Conservation (phyloP, 306 rosid genomes). For the Citrullus colocynthis region DNA sequence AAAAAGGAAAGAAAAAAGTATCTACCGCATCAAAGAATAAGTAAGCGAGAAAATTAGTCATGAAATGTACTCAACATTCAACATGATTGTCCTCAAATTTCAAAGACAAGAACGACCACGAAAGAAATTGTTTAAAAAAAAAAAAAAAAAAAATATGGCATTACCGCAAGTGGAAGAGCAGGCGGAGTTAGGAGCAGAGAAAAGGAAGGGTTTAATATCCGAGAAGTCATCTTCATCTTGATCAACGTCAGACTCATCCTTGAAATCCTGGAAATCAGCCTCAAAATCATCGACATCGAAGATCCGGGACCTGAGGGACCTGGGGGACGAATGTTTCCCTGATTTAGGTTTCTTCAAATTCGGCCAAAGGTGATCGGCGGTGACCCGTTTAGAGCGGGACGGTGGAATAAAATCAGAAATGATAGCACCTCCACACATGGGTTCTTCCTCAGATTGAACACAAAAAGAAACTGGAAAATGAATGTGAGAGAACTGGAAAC, state of each 20-base stretch:
- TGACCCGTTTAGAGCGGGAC: slow-evolving; percentile 27
- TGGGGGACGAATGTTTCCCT: slow-evolving; percentile 20
- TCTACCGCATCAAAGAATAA: background rate
- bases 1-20: background rate
- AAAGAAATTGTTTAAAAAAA: background rate
- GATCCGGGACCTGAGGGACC: slow-evolving; percentile 21
- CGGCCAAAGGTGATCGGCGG: slow-evolving; percentile 59
- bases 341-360: slow-evolving; percentile 37
- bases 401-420: slow-evolving; percentile 80
- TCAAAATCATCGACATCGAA: slow-evolving; percentile 58
- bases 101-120: background rate
- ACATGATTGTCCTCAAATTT: background rate
- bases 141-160: background rate
- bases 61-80: background rate
- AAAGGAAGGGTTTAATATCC: slow-evolving; percentile 37
- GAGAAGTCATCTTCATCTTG: slow-evolving; percentile 32
- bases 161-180: slow-evolving; percentile 35
- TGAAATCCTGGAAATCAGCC: slow-evolving; percentile 68
- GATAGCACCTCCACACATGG: slow-evolving; percentile 96
- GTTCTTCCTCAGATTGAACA: background rate
- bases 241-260: slow-evolving; percentile 75
- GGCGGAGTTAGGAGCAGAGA: slow-evolving; percentile 21
- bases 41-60: background rate
- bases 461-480: background rate
- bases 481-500: background rate